Evolutionary conservation across 2,329 filamentous ascomycete species (phyloP).

Genomic region (Aspergillus ruber): DNA sequence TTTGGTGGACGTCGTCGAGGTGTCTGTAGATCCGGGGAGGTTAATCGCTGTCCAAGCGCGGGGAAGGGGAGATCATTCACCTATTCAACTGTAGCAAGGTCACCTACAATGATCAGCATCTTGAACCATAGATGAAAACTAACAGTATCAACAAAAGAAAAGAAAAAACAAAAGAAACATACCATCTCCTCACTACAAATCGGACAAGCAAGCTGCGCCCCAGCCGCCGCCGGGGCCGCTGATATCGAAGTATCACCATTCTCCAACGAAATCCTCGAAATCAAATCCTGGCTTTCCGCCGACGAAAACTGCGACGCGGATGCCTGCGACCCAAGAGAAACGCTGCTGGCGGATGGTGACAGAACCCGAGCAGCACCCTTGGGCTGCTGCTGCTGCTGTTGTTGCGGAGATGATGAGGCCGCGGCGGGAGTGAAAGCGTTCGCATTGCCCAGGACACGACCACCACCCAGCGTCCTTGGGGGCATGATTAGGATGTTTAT

Average conservation of each 20-base stretch:
- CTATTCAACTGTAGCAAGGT: conserved; percentile 88
- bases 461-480: conserved; percentile 80
- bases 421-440: conserved; percentile 67
- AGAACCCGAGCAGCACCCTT: conserved; percentile 38
- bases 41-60: conserved; percentile 5
- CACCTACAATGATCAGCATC: conserved; percentile 50
- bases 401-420: conserved; percentile 37
- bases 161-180: conserved; percentile 18
- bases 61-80: conserved; percentile 31
- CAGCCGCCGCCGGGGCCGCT: conserved; percentile 48
- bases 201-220: conserved; percentile 76
- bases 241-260: conserved; percentile 48
- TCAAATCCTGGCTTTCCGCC: conserved; percentile 68
- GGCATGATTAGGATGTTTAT: conserved; percentile 56
- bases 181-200: conserved; percentile 99
- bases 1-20: conserved; percentile 83
- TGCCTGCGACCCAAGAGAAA: conserved; percentile 69
- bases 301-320: conserved; percentile 67
- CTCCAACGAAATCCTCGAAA: conserved; percentile 69
- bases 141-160: not conserved
- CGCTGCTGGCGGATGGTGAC: conserved; percentile 63
- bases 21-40: conserved; percentile 47
- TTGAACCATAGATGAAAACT: not conserved
- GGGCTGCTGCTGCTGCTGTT: conserved; percentile 28
- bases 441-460: conserved; percentile 81